Base-by-base conservation (phyloP, 345 rosid species). In the Sonneratia caseolaris region DNA sequence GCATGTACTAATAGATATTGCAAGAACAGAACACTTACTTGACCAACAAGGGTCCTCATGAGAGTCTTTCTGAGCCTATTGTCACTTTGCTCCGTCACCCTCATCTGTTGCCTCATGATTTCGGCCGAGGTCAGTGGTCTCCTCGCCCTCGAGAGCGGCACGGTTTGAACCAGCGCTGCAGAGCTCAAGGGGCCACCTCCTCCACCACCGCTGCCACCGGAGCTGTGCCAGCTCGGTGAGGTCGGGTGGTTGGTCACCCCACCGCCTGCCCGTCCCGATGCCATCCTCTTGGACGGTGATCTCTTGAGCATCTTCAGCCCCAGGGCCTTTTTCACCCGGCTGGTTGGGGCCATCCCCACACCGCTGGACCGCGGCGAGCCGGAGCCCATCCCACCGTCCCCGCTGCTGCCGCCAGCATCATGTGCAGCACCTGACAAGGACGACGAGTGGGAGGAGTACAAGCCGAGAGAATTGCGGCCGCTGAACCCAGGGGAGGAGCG, bases 21-120 rank as follows among this genome's bases (percentile, higher is more conserved):
- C 38, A 71, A 35, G 37, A 4, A 21, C 32, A 71, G 5, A 37
- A 64, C 64, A 79, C 93, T 68, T 83, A 91, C 98, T 79, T 91
- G 98, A 72, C 98, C 98, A 70, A 94, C 98, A 47, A 94, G 97
- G 51, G 97, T 87, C 72, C 98, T 82, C 95, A 91, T 82, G 35
- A 94, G 88, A 57, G 98, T 94, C 76, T 91, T 94, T 66, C 97
- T 79, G 68, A 94, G 87, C 82, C 98, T 76, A 55, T 79, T 90
- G 65, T 94, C 98, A 42, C 95, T 90, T 56, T 87, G 96, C 79
- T 91, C 98, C 35, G 96, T 88, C 38, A 94, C 98, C 86, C 82
- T 79, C 97, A 94, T 94, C 70, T 94, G 98, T 70, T 86, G 84
- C 81, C 97, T 87, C 98, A 94, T 94, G 64, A 94, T 91, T 87